phyloP scores from a whole-genome alignment of 306 rosid genomes.

The Sindora glabra region DNA sequence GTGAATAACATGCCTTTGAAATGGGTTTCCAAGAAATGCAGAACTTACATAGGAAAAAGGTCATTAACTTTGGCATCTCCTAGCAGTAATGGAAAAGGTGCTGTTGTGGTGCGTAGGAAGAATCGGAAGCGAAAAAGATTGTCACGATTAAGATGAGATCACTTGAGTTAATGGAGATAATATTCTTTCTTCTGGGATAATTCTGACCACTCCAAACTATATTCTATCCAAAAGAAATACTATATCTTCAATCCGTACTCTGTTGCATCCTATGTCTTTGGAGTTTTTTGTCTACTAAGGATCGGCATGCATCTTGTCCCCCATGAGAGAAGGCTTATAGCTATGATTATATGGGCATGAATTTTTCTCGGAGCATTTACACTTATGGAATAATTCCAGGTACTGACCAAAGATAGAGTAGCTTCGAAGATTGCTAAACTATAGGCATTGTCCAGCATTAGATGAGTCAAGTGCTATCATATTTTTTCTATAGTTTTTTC shows the following conservation, averaged over 20 bases:
- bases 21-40: conserved; percentile 52
- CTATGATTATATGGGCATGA: background rate
- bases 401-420: background rate
- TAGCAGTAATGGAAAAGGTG: conserved; percentile 20
- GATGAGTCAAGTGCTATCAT: conserved; percentile 2
- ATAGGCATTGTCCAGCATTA: background rate
- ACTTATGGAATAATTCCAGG: conserved; percentile 1
- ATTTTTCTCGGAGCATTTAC: conserved; percentile 11
- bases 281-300: background rate
- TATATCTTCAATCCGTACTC: background rate
- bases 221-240: background rate
- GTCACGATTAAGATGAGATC: conserved; percentile 47
- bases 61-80: conserved; percentile 29
- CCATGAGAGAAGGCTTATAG: background rate
- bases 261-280: background rate
- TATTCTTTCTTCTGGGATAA: background rate
- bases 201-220: background rate
- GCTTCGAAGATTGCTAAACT: background rate
- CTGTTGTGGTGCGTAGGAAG: conserved; percentile 25
- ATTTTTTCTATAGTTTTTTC: background rate
- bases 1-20: conserved; percentile 67
- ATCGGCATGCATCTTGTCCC: background rate
- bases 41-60: conserved; percentile 47
- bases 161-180: background rate
- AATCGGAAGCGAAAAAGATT: conserved; percentile 42